phyloP scores from a whole-genome alignment of 2,329 filamentous ascomycete genomes.

The Trichothecium roseum region DNA sequence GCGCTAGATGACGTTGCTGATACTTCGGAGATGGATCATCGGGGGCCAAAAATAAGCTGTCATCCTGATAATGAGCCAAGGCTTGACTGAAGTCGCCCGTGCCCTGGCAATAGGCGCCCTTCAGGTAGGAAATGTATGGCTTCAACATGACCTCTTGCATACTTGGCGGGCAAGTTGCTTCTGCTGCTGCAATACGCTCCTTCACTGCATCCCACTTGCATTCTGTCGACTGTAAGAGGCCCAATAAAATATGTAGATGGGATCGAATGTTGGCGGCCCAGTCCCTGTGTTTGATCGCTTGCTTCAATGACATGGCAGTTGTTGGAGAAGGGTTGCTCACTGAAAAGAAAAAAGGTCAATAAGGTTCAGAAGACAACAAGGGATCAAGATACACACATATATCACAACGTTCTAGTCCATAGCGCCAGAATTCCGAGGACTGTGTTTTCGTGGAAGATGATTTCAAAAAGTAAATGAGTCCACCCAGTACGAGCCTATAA shows the following conservation, averaged over 20 bases:
- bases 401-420: no score
- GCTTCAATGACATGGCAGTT: conserved; percentile 40
- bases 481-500: conserved; percentile 42
- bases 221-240: conserved; percentile 58
- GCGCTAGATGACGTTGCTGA: conserved; percentile 50
- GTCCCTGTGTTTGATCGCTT: conserved; percentile 45
- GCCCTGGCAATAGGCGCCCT: conserved; percentile 67
- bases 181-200: conserved; percentile 43
- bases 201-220: conserved; percentile 60
- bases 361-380: conserved; percentile 7
- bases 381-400: conserved; percentile 1
- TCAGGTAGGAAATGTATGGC: conserved; percentile 56
- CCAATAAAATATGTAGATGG: conserved; percentile 61
- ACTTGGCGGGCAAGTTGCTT: conserved; percentile 20
- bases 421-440: no score
- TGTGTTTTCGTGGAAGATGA: no score
- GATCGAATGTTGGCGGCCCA: conserved; percentile 58
- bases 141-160: conserved; percentile 30
- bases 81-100: conserved; percentile 63
- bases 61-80: conserved; percentile 53
- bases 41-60: conserved; percentile 37
- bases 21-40: conserved; percentile 31
- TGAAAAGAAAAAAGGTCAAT: conserved; percentile 10
- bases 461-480: conserved; percentile 28
- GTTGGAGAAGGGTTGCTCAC: conserved; percentile 24